Percentiles rank a stretch among this genome's conserved stretches.
Conservation (phyloP, 106 monocot genomes). For the Posidonia australis region DNA sequence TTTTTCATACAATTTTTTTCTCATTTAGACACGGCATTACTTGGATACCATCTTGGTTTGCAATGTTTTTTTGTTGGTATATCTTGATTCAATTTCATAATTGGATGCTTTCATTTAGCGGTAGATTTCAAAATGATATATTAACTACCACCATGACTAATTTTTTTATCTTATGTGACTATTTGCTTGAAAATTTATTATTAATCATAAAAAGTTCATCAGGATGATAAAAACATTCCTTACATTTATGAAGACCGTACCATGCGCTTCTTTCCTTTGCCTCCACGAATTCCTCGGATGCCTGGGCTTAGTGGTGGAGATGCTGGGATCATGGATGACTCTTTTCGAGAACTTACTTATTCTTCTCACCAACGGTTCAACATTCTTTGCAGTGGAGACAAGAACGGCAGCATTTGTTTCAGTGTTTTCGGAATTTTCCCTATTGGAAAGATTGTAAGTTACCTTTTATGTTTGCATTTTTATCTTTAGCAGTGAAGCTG, state of each 20-base stretch:
- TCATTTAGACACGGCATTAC: no score
- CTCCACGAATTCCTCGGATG: conserved; percentile 78
- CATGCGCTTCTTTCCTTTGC: conserved; percentile 73
- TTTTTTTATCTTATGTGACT: no score
- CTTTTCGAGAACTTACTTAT: conserved; percentile 50
- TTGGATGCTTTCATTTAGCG: no score
- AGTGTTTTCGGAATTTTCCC: conserved; percentile 96
- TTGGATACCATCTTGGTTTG: no score
- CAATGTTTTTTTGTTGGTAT: no score
- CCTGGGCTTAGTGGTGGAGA: conserved; percentile 73
- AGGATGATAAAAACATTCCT: conserved; percentile 25
- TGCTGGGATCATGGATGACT: conserved; percentile 46
- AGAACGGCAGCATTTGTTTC: conserved; percentile 83
- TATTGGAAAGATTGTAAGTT: conserved; percentile 84
- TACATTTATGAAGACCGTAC: conserved; percentile 79
- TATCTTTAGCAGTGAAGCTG: neutral
- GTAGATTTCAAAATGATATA: no score
- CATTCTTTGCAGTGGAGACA: conserved; percentile 87
- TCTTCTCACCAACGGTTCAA: conserved; percentile 61
- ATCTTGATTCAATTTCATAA: no score
- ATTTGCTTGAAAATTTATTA: neutral
- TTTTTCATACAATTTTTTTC: no score
- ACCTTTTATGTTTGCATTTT: neutral
- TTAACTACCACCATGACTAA: no score
- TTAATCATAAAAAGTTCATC: neutral